Evolutionary conservation across 768 basidiomycete genomes (phyloP), one percentile per base, ranked within the genome.

Genomic region (Tricholoma bakamatsutake): DNA sequence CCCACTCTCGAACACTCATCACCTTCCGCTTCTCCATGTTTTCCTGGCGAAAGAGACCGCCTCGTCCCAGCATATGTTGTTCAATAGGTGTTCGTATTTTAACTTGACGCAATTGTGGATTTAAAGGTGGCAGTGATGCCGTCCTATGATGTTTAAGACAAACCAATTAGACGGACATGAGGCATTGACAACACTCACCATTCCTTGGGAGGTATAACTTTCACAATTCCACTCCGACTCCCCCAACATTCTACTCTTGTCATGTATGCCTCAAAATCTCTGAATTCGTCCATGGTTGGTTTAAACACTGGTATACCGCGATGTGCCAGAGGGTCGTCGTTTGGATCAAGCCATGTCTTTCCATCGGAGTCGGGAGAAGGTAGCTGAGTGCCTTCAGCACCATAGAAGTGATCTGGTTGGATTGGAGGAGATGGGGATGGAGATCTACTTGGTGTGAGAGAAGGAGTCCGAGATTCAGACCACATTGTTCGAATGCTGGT

Each of bases 251-350:
- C 93, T 45, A 98, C 80, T 57, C 73, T 82, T 59, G 82, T 85
- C 81, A 97, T 87, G 68, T 92, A 98, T 10, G 67, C 85, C 65
- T 99, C 96, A 69, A 98, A 98, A 71, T 94, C 90, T 58, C 76
- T 68, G 63, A 97, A 97, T 63, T 98, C 93, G 50, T 87, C 86
- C 83, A 95, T 88, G 1, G 88, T 84, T 8, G 97, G 97, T 67
- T 84, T 88, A 80, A 99, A 99, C 10, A 99, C 93, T 5, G 96
- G 97, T 46, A 98, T 96, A 35, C 96, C 97, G 49, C 90, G 87
- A 62, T 85, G 81, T 0, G 90, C 90, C 28, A 84, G 66, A 24
- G 84, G 88, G 74, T 93, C 91, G 64, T 91, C 88, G 28, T 77
- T 76, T n/a, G 91, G 91, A 61, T 84, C 80, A 33, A 91, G 75